Conservation (phyloP, 495 filamentous ascomycete genomes). For the Penicillium fimorum region DNA sequence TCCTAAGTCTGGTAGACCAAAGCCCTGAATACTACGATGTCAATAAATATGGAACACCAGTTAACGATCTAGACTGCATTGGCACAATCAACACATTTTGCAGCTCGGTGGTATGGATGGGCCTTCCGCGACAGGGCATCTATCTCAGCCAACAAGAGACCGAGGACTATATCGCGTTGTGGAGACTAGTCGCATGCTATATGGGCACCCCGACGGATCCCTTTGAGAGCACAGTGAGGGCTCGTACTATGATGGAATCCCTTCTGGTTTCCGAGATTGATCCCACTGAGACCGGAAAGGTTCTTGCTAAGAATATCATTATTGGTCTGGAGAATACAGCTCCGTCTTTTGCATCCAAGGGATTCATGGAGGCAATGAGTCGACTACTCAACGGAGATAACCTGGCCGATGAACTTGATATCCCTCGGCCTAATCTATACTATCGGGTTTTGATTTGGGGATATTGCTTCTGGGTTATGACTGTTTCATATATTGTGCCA, state of each 20-base stretch:
- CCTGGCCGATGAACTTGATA: constrained; percentile 57
- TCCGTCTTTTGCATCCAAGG: constrained; percentile 58
- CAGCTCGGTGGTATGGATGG: constrained; percentile 62
- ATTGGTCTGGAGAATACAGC: constrained; percentile 58
- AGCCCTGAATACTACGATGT: constrained; percentile 63
- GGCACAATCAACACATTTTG: constrained; percentile 69
- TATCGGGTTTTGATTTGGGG: constrained; percentile 62
- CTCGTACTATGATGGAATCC: constrained; percentile 63
- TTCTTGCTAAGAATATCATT: constrained; percentile 75
- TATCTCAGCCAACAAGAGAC: constrained; percentile 61
- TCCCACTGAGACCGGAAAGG: constrained; percentile 57
- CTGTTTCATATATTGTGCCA: constrained; percentile 53
- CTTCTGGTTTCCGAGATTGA: constrained; percentile 60
- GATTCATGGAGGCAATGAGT: constrained; percentile 64
- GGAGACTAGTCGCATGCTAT: constrained; percentile 71
- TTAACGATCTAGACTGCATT: constrained; percentile 74
- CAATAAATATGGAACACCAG: constrained; percentile 59
- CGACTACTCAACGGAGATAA: constrained; percentile 68
- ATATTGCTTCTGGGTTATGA: constrained; percentile 66
- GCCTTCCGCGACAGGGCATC: constrained; percentile 71
- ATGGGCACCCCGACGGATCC: constrained; percentile 63
- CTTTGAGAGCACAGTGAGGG: constrained; percentile 53
- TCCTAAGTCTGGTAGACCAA: constrained; percentile 54
- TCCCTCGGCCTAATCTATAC: constrained; percentile 54
- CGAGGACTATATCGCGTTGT: constrained; percentile 68